Evolutionary conservation across 352 stramenopile species (phyloP).

Genomic region (Aphanomyces astaci): DNA sequence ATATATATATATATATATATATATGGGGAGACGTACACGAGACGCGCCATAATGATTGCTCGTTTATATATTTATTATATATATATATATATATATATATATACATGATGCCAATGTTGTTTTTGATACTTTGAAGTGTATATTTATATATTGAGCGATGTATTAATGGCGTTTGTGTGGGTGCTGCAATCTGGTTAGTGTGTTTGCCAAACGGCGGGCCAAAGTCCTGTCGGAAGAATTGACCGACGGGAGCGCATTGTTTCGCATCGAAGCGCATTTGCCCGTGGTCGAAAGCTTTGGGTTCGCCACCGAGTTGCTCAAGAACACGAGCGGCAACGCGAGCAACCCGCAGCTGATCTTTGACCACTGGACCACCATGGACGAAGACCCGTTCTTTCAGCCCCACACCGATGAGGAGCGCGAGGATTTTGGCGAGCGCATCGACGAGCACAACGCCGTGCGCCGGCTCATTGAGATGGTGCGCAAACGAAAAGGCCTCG

Average conservation of each 20-base stretch:
- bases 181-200: too few relatives aligned
- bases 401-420: conserved; percentile 92
- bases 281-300: conserved; percentile 93
- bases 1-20: too few relatives aligned
- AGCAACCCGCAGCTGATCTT: conserved; percentile 95
- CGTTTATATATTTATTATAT: too few relatives aligned
- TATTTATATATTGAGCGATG: too few relatives aligned
- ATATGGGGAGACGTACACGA: too few relatives aligned
- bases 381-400: conserved; percentile 96
- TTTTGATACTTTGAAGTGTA: too few relatives aligned
- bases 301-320: conserved; percentile 89
- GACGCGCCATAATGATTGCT: too few relatives aligned
- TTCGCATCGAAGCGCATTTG: conserved; percentile 89
- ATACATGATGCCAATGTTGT: too few relatives aligned
- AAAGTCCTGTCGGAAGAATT: conserved; percentile 85
- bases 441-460: conserved; percentile 91
- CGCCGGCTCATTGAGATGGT: conserved; percentile 91
- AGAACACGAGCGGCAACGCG: conserved; percentile 91
- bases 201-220: conserved; percentile 89
- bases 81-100: too few relatives aligned
- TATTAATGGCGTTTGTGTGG: too few relatives aligned
- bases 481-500: conserved; percentile 90
- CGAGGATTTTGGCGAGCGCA: conserved; percentile 91
- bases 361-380: conserved; percentile 90
- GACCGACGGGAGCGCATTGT: conserved; percentile 89